Evolutionary conservation across 2,329 filamentous ascomycete species (phyloP).

Genomic region (Colletotrichum falcatum): DNA sequence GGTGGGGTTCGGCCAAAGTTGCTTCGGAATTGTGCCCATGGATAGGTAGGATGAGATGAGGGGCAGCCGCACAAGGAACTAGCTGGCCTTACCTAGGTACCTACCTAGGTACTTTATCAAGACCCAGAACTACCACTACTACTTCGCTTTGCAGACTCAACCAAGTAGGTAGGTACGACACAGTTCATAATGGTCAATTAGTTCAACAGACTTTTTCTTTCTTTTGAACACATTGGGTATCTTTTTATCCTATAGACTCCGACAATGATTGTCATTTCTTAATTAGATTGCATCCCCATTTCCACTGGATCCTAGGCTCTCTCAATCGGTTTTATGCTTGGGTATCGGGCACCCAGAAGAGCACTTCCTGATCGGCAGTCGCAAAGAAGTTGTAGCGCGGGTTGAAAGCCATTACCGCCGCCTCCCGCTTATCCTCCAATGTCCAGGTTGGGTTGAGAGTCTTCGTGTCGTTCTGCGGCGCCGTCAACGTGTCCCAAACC

Average conservation of each 20-base stretch:
- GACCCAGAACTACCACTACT: background rate
- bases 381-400: constrained; percentile 93
- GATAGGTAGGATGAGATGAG: constrained; percentile 6
- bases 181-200: background rate
- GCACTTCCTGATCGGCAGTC: constrained; percentile 85
- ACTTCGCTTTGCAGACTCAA: background rate
- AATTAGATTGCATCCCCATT: constrained; percentile 2
- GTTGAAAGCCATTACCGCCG: constrained; percentile 86
- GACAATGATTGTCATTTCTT: constrained; percentile 15
- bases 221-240: constrained; percentile 28
- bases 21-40: background rate
- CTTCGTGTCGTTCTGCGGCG: constrained; percentile 63
- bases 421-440: constrained; percentile 74
- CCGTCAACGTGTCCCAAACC: constrained; percentile 84
- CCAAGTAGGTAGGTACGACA: background rate
- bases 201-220: background rate
- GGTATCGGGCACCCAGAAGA: constrained; percentile 83
- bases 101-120: background rate
- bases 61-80: constrained; percentile 7
- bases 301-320: background rate
- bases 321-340: constrained; percentile 55
- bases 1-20: constrained; percentile 28
- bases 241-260: constrained; percentile 36
- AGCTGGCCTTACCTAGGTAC: too few relatives aligned
- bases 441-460: constrained; percentile 72